Evolutionary conservation across 148 eudicot species (phyloP).

Genomic region (Chenopodium berlandieri): DNA sequence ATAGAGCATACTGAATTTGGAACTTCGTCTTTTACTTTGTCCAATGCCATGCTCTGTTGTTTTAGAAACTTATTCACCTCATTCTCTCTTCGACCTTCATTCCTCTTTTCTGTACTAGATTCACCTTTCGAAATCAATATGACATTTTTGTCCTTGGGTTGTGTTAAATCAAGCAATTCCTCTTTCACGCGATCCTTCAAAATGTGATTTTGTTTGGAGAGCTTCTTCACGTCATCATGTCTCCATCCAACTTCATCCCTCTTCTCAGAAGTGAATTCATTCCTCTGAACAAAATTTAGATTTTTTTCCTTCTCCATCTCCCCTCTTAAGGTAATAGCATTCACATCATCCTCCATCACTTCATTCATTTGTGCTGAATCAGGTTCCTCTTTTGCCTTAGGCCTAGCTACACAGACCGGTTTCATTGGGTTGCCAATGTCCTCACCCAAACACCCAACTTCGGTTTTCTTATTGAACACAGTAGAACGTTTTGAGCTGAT

Average conservation of each 20-base stretch:
- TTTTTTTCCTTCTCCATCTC: constrained; percentile 21
- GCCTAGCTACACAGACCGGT: constrained; percentile 15
- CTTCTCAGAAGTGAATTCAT: constrained; percentile 9
- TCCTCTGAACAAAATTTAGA: background rate
- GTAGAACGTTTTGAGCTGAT: constrained; percentile 23
- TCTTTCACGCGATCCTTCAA: constrained; percentile 19
- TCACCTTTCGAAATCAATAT: constrained; percentile 11
- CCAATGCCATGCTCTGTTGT: constrained; percentile 11
- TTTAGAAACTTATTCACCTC: constrained; percentile 15
- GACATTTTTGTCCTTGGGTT: background rate
- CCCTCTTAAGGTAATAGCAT: constrained; percentile 18
- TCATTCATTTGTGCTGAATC: constrained; percentile 15
- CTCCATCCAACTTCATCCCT: constrained; percentile 9
- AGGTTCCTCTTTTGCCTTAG: constrained; percentile 21
- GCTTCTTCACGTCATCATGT: constrained; percentile 12
- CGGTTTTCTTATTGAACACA: constrained; percentile 19
- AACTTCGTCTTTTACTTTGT: constrained; percentile 20
- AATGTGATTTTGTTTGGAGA: constrained; percentile 13
- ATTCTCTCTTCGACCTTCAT: constrained; percentile 8
- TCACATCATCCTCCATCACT: constrained; percentile 16
- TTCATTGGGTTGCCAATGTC: constrained; percentile 14
- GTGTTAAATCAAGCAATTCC: background rate
- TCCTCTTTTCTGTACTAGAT: constrained; percentile 13
- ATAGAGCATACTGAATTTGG: background rate
- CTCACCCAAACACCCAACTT: constrained; percentile 21